Conservation (phyloP, 352 stramenopile species). For the Phytophthora quininea region DNA sequence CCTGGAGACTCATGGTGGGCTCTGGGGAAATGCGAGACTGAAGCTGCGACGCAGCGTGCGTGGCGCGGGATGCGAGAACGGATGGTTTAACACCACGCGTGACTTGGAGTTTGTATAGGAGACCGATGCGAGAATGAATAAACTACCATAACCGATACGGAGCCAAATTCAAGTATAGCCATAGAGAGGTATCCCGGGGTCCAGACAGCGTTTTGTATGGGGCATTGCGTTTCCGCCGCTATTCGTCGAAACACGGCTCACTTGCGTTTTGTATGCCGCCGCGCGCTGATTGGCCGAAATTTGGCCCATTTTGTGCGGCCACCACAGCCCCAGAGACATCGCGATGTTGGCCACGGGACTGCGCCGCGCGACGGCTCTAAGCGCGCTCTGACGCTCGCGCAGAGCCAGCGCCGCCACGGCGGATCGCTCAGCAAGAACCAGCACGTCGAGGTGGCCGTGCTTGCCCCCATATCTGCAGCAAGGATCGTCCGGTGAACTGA, state of each 20-base stretch:
- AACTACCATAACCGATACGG: neutral
- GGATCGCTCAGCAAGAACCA: constrained; percentile 85
- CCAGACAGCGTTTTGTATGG: neutral
- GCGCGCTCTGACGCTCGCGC: constrained; percentile 49
- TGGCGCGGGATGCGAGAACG: too few species aligned
- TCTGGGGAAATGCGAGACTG: constrained; percentile 27
- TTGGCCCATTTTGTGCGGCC: constrained; percentile 33
- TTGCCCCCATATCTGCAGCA: too few species aligned
- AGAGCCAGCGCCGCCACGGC: constrained; percentile 73
- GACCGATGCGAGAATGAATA: constrained; percentile 2
- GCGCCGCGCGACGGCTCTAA: constrained; percentile 48
- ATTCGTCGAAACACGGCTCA: neutral
- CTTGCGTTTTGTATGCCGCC: neutral
- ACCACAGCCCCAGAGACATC: constrained; percentile 7
- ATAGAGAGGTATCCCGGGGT: constrained; percentile 6
- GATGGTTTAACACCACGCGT: neutral
- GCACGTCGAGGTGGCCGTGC: constrained; percentile 69
- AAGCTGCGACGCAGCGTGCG: neutral
- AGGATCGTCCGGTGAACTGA: neutral
- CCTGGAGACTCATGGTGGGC: constrained; percentile 40
- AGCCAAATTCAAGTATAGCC: neutral
- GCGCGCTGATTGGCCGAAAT: neutral
- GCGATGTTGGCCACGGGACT: constrained; percentile 58
- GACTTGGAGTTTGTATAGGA: neutral
- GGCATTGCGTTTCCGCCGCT: neutral